Conservation (phyloP, 768 basidiomycete species). For the Amanita molliuscula region DNA sequence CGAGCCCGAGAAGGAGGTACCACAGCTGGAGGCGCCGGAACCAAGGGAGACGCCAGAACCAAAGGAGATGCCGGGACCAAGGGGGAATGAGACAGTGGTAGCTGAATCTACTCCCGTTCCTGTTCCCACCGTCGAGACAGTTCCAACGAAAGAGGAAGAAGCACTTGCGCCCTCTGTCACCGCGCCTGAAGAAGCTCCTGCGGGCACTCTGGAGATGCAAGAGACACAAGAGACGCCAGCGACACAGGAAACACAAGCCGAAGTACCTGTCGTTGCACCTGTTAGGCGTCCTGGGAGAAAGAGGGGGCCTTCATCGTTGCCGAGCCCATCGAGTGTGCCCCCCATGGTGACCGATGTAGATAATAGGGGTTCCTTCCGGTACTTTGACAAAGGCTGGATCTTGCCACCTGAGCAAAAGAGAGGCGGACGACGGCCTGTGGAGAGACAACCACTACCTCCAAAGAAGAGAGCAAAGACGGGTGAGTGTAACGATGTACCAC, state of each 20-base stretch:
- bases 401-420: slow-evolving; percentile 65
- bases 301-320: slow-evolving; percentile 15
- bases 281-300: slow-evolving; percentile 15
- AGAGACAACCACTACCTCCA: slow-evolving; percentile 34
- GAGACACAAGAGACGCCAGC: not conserved
- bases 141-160: not conserved
- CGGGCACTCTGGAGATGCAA: not conserved
- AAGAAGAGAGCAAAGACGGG: slow-evolving; percentile 45
- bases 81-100: not conserved
- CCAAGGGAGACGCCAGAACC: not conserved
- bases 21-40: not conserved
- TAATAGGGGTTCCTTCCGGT: slow-evolving; percentile 58
- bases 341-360: slow-evolving; percentile 65
- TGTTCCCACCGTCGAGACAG: not conserved
- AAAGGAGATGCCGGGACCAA: not conserved
- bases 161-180: not conserved
- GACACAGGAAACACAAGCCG: not conserved
- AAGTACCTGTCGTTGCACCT: not conserved
- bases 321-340: slow-evolving; percentile 27
- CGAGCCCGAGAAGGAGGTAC: not conserved
- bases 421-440: slow-evolving; percentile 40
- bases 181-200: slow-evolving; percentile 6
- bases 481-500: slow-evolving; percentile 12
- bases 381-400: slow-evolving; percentile 87
- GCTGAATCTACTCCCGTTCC: not conserved